Evolutionary conservation across 768 basidiomycete species (phyloP).

Genomic region (Pulveroboletus sp.): DNA sequence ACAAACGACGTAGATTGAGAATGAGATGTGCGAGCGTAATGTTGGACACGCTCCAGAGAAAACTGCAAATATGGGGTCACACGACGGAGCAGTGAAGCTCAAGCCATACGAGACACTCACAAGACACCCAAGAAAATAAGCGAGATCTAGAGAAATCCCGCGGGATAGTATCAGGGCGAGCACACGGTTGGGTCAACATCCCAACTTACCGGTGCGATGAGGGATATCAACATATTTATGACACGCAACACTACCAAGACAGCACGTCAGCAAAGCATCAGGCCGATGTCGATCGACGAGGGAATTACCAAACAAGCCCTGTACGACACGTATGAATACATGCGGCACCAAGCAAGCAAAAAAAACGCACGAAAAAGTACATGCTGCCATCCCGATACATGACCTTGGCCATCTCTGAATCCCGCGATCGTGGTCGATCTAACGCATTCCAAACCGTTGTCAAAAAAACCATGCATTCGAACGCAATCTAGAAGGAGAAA

Average conservation of each 20-base stretch:
- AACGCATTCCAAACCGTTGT: constrained; percentile 29
- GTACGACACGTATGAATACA: background rate
- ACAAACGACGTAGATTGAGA: constrained; percentile 29
- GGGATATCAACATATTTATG: constrained; percentile 19
- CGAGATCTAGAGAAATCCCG: constrained; percentile 9
- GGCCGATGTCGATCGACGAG: background rate
- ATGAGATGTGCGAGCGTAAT: constrained; percentile 33
- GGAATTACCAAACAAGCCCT: constrained; percentile 26
- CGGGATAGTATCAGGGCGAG: background rate
- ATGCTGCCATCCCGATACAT: constrained; percentile 28
- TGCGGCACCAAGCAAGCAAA: background rate
- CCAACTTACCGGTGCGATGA: constrained; percentile 22
- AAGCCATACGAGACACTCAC: constrained; percentile 7
- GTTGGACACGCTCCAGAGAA: constrained; percentile 36
- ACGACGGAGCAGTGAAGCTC: background rate
- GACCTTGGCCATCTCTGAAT: constrained; percentile 19
- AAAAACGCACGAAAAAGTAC: constrained; percentile 26
- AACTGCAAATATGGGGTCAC: constrained; percentile 19
- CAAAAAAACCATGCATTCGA: constrained; percentile 31
- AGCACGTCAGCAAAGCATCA: background rate
- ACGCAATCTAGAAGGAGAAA: constrained; percentile 20
- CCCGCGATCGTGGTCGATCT: constrained; percentile 20
- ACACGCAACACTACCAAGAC: constrained; percentile 17
- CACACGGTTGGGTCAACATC: background rate
- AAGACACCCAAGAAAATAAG: constrained; percentile 20